Evolutionary conservation across 2,329 filamentous ascomycete species (phyloP).

Genomic region (Trichoderma sp.): DNA sequence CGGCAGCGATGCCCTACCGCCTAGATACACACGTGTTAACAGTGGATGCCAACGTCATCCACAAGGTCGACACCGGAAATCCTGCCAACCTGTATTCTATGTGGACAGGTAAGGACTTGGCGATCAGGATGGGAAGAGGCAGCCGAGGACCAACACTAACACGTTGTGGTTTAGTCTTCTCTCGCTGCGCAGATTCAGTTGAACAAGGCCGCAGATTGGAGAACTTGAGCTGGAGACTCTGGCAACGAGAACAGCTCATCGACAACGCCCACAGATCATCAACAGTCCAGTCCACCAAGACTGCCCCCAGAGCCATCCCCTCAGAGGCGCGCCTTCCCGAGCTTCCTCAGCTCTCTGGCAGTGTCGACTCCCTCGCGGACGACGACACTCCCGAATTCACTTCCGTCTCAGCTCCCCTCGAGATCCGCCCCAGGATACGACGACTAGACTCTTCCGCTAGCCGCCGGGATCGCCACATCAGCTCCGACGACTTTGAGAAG

Average conservation of each 20-base stretch:
- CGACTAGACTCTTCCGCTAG: slow-evolving; percentile 71
- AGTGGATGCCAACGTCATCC: slow-evolving; percentile 87
- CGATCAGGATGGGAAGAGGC: not conserved
- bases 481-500: slow-evolving; percentile 88
- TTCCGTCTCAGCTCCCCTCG: slow-evolving; percentile 54
- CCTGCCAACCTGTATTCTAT: slow-evolving; percentile 93
- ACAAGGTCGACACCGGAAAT: slow-evolving; percentile 92
- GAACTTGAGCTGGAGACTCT: slow-evolving; percentile 93
- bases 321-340: slow-evolving; percentile 48
- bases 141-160: not conserved
- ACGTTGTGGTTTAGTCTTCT: slow-evolving; percentile 67
- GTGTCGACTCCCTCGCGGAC: slow-evolving; percentile 72
- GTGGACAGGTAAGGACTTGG: slow-evolving; percentile 78
- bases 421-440: slow-evolving; percentile 68
- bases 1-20: slow-evolving; percentile 72
- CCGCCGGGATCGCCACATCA: slow-evolving; percentile 81
- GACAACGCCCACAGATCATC: slow-evolving; percentile 65
- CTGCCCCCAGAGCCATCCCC: slow-evolving; percentile 54
- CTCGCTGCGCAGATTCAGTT: slow-evolving; percentile 89
- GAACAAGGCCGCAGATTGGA: slow-evolving; percentile 90
- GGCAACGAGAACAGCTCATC: slow-evolving; percentile 79
- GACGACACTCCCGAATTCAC: slow-evolving; percentile 65
- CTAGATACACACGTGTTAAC: slow-evolving; percentile 85
- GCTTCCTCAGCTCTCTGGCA: slow-evolving; percentile 73
- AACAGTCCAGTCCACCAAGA: slow-evolving; percentile 40